phyloP scores from a whole-genome alignment of 1,284 basidiomycete genomes.

The Paramarasmius palmivorus region DNA sequence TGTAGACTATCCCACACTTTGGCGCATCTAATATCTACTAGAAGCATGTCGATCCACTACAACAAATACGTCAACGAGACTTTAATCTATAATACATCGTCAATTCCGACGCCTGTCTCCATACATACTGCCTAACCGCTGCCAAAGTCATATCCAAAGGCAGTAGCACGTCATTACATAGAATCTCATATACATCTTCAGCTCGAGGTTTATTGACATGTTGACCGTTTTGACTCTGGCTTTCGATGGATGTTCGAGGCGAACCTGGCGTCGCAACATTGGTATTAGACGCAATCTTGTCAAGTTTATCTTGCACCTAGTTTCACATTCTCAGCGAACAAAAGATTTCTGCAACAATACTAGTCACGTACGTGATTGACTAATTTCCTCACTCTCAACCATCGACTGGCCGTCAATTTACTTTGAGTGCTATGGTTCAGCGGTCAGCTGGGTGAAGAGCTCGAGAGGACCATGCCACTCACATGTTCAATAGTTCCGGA shows the following conservation, averaged over 20 bases:
- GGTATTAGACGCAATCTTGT: conserved; percentile 43
- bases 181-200: conserved; percentile 84
- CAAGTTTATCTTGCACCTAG: conserved; percentile 87
- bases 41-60: no score
- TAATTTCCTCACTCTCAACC: conserved; percentile 85
- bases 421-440: conserved; percentile 61
- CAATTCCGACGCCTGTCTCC: conserved; percentile 62
- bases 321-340: not conserved
- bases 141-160: conserved; percentile 88
- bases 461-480: conserved; percentile 26
- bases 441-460: not conserved
- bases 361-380: conserved; percentile 68
- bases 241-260: conserved; percentile 47
- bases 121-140: conserved; percentile 84
- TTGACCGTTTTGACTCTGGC: conserved; percentile 20
- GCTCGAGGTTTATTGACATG: conserved; percentile 34
- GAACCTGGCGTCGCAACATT: conserved; percentile 34
- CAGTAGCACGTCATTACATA: conserved; percentile 82
- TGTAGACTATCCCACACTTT: no score
- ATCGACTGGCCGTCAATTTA: conserved; percentile 85
- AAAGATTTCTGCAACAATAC: not conserved
- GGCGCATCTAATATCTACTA: no score
- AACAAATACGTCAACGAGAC: no score
- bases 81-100: conserved; percentile 1
- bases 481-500: conserved; percentile 79